These are phyloP conservation scores for Rhizopogon vesiculosus DNA, from an alignment of 768 basidiomycete genomes.

Conservation along the genomic window DNA sequence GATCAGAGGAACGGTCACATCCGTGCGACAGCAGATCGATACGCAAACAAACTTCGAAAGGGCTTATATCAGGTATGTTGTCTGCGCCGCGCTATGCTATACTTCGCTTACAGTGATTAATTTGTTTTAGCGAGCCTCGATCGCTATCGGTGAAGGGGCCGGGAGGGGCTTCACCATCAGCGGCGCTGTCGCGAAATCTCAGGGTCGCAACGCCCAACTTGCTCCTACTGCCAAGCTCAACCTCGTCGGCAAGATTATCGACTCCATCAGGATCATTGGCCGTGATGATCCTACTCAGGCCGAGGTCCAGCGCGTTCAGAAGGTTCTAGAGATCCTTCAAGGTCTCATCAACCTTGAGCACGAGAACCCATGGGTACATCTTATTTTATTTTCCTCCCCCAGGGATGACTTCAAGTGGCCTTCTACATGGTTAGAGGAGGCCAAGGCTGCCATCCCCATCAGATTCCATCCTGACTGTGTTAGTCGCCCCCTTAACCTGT, in stretches of 20 bases:
- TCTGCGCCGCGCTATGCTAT: neutral
- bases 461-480: conserved; percentile 10
- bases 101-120: neutral
- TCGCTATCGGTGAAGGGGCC: conserved; percentile 15
- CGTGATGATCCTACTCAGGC: conserved; percentile 55
- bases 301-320: conserved; percentile 36
- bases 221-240: conserved; percentile 12
- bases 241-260: conserved; percentile 26
- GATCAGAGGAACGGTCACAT: conserved; percentile 12
- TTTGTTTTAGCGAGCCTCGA: conserved; percentile 9
- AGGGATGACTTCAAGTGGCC: conserved; percentile 33
- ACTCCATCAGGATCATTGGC: conserved; percentile 45
- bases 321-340: conserved; percentile 32
- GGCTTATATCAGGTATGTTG: conserved; percentile 34
- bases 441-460: conserved; percentile 13
- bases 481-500: conserved; percentile 32
- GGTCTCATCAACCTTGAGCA: conserved; percentile 20
- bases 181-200: conserved; percentile 13
- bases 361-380: conserved; percentile 33
- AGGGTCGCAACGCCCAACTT: conserved; percentile 17
- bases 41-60: conserved; percentile 24
- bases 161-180: conserved; percentile 19
- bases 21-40: conserved; percentile 19
- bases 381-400: conserved; percentile 26
- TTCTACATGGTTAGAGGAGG: conserved; percentile 20